Evolutionary conservation across 805 yeast genomes (phyloP), one percentile per base, ranked within the genome.

Genomic region (Candida patagonica): DNA sequence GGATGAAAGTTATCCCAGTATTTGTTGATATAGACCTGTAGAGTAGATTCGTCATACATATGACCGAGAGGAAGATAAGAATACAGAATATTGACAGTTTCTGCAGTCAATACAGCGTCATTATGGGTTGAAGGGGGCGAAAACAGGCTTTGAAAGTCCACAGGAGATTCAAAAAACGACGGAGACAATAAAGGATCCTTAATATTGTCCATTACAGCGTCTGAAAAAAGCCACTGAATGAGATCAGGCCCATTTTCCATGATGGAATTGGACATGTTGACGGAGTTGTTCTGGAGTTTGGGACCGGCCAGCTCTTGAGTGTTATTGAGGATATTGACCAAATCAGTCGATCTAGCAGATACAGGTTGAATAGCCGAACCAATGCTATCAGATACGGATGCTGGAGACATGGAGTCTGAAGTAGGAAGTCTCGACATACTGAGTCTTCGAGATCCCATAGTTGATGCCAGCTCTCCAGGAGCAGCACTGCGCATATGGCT

Each of bases 1-100:
- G 76, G 73, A 50, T 77, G 80, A 50, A 74, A 76, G 10, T 68
- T 64, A 26, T 60, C 58, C 85, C 85, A 78, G 52, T 74, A 78
- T 23, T 45, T 42, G 4, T 44, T 41, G 35, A 57, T 46, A 41
- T 50, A 56, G 9, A 34, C 21, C 50, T 59, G 45, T 52, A 63
- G 27, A 59, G 47, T 48, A 59, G 55, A 62, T 56, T 12, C 72
- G 53, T 39, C 68, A 46, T 37, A 68, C 38, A 45, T 59, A 60
- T 45, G 63, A 59, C 24, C 60, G 24, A 42, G 50, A 39, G 57
- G 57, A 34, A 46, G 45, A 23, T 51, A 44, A 7, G 38, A 41
- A 19, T 51, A 35, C 6, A 52, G 43, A 36, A 42, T 61, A 45
- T 26, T 45, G 33, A 49, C 53, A 53, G 37, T 58, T 6, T 57